A percentile compares a stretch with the other conserved stretches of the same genome.
These are phyloP conservation scores for Eucommia ulmoides DNA, from an alignment of 257 asterid species.

Conservation along the genomic window DNA sequence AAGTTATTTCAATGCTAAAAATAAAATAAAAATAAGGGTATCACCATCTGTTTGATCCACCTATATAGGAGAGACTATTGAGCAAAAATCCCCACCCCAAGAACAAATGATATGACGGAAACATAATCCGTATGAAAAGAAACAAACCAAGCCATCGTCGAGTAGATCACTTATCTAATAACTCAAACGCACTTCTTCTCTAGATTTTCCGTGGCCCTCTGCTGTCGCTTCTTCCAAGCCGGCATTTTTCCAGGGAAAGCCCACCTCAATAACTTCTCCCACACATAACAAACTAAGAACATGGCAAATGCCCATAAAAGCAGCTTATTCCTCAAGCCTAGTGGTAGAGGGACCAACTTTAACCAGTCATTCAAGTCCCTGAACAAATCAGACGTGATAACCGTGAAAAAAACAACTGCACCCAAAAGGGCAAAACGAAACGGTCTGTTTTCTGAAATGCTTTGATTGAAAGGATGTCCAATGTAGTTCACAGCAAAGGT, in stretches of 20 bases:
- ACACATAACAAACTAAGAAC: slow-evolving; percentile 50
- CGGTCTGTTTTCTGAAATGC: slow-evolving; percentile 74
- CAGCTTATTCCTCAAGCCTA: slow-evolving; percentile 65
- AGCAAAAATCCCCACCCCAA: too few species aligned
- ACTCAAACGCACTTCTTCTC: slow-evolving; percentile 34
- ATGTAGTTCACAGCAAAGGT: slow-evolving; percentile 97
- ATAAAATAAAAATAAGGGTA: too few species aligned
- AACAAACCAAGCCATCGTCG: too few species aligned
- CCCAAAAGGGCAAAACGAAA: slow-evolving; percentile 57
- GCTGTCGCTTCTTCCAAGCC: slow-evolving; percentile 76
- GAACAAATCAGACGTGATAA: slow-evolving; percentile 68
- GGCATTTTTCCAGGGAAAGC: slow-evolving; percentile 96
- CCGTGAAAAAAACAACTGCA: slow-evolving; percentile 71
- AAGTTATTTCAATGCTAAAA: too few species aligned
- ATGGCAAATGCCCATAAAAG: slow-evolving; percentile 62
- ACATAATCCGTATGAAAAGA: too few species aligned
- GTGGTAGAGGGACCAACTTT: slow-evolving; percentile 76
- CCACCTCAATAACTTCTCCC: slow-evolving; percentile 89
- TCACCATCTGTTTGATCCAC: too few species aligned
- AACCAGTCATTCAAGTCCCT: slow-evolving; percentile 81
- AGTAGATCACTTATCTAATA: too few species aligned
- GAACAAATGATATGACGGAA: too few species aligned
- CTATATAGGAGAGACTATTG: too few species aligned
- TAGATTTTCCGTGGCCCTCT: slow-evolving; percentile 34
- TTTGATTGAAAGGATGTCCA: slow-evolving; percentile 98